These are phyloP conservation scores for Myxozyma mucilagina DNA, from an alignment of 805 yeast genomes.

Conservation along the genomic window DNA sequence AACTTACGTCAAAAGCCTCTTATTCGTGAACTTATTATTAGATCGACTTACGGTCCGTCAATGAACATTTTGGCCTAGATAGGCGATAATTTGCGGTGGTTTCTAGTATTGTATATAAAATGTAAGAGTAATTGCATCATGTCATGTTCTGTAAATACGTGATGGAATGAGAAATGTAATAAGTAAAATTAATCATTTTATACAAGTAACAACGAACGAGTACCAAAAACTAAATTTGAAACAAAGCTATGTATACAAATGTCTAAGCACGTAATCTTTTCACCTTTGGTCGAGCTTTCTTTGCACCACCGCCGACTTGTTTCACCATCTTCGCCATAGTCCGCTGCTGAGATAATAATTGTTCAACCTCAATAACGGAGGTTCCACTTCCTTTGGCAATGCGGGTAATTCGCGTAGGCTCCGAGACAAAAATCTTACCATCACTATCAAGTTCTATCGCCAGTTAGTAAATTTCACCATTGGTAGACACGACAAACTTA, in stretches of 20 bases:
- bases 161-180: no score
- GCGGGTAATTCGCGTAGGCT: conserved; percentile 83
- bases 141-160: background rate
- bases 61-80: conserved; percentile 18
- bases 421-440: conserved; percentile 72
- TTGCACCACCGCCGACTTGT: conserved; percentile 51
- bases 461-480: background rate
- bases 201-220: no score
- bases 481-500: background rate
- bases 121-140: background rate
- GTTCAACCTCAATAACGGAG: conserved; percentile 86
- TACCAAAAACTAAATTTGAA: background rate
- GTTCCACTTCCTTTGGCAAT: conserved; percentile 96
- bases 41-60: conserved; percentile 27
- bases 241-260: background rate
- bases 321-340: conserved; percentile 95
- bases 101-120: background rate
- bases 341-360: conserved; percentile 84
- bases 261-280: conserved; percentile 22
- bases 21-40: conserved; percentile 20
- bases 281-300: conserved; percentile 25
- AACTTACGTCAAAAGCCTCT: conserved; percentile 14
- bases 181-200: no score
- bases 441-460: conserved; percentile 78
- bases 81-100: background rate